Base-by-base conservation (phyloP, 2,329 filamentous ascomycete species). In the Cercospora beticola region DNA sequence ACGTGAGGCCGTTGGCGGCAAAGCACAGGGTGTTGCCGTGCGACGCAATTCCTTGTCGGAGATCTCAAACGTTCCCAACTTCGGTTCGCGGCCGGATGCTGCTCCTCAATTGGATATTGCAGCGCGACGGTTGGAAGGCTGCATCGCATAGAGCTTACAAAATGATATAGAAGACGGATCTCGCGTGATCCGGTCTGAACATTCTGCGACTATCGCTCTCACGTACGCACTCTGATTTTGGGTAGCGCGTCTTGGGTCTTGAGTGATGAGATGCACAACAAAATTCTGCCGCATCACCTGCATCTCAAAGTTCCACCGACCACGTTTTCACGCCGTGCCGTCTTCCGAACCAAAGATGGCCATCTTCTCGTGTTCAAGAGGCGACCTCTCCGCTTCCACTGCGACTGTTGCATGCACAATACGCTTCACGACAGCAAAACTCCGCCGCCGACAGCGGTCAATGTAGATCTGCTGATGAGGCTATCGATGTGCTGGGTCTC, bases 291-390 rank as follows among this genome's bases (percentile, higher is more conserved):
- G 28, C 57, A 40, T 5, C 33, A 40, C 33, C 33, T 40, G 33
- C 33, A 40, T 40, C 46, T 49, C 18, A 61, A 40, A 61, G 58
- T 61, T 61, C 31, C 58, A 40, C 28, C 31, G 58, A 4, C 58
- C 58, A 61, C 58, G 58, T 61, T 61, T 40, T 40, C 58, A 36
- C 21, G 46, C 46, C 46, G 46, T 52, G 46, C 46, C 46, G 46
- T 23, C 18, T 52, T 52, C 46, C 46, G 46, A 52, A 52, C 46
- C 46, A 52, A n/a, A 52, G 28, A 61, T 43, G 28, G 28, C 30
- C 56, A 14, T 28, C 58, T 43, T 26, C 30, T 61, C 31, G 30
- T 36, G 31, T 40, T 26, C 43, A n/a, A 43, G 36, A 43, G 36
- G 36, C 36, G 36, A n/a, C 3, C 36, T n/a, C 36, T 43, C 36